Evolutionary conservation across 768 basidiomycete species (phyloP), one percentile per base, ranked within the genome.

Genomic region (Russula vinacea): DNA sequence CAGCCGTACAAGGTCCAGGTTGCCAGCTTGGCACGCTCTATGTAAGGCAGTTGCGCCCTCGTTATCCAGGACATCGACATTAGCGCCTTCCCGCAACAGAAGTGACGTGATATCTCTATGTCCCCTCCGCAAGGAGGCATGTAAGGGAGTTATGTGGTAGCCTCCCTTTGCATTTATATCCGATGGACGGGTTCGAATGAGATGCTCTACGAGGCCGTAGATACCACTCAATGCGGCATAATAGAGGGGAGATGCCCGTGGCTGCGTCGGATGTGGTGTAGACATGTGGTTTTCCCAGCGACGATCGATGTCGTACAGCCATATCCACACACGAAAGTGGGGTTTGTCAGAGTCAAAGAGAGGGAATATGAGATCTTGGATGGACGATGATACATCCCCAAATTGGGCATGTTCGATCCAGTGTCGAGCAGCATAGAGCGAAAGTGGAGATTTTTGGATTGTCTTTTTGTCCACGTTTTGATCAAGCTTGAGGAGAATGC

Each of bases 351-450:
- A 24, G 37, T 62, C 61, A 14, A 62, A 62, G 29, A 62, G 61
- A 1, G 24, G 19, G 2, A 32, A 4, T 26, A 62, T 24, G 35
- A 32, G 9, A 39, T 50, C 26, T 35, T 56, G 35, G 26, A 42
- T 56, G 26, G 13, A 1, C 13, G n/a, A 19, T 5, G 61, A 56
- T 9, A 26, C 26, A 19, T 8, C 7, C 13, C 11, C 47, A 8
- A 62, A 56, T 19, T 56, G 44, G 10, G 26, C 54, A 24, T 62
- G 61, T 19, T 49, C 45, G 6, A 56, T 26, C 60, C 60, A 62
- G 35, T 62, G 37, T 19, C 8, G 60, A 16, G 62, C 62, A 42
- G 56, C 62, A 35, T 63, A 63, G n/a, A 51, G 11, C 1, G 50
- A 32, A 29, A 63, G 50, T 13, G 62, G 62, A 17, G 8, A 51